Percentiles rank a stretch among this genome's conserved stretches.
Conservation (phyloP, 108 stramenopile species). For the Parmales sp. region DNA sequence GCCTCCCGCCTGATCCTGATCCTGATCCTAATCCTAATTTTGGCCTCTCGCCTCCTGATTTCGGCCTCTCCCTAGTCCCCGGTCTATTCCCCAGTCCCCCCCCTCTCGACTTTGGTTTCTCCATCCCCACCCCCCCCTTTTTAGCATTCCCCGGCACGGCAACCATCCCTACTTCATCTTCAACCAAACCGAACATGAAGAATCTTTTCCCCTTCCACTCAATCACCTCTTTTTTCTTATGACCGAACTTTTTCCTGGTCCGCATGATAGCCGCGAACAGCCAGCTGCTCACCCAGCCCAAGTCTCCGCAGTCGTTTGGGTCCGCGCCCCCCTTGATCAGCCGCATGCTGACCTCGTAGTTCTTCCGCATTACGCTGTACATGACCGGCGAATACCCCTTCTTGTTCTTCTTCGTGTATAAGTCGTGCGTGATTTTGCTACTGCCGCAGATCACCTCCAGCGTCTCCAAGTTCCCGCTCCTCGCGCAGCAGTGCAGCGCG, state of each 20-base stretch:
- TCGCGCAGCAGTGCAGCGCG: neutral
- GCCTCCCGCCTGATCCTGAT: too few relatives aligned
- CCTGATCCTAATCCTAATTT: too few relatives aligned
- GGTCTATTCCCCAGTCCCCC: too few relatives aligned
- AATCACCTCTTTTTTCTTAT: neutral
- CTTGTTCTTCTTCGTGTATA: constrained; percentile 6
- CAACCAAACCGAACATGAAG: neutral
- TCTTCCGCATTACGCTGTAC: neutral
- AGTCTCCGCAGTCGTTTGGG: neutral
- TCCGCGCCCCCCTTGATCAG: neutral
- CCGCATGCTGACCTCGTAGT: neutral
- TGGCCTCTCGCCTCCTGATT: too few relatives aligned
- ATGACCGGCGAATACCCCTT: neutral
- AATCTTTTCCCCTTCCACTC: constrained; percentile 5
- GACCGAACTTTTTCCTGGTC: neutral
- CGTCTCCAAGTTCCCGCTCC: neutral
- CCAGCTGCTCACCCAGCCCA: neutral
- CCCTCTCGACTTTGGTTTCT: too few relatives aligned
- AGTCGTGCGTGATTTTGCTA: neutral
- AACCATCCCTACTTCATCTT: too few relatives aligned
- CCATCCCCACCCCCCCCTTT: too few relatives aligned
- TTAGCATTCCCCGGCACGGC: too few relatives aligned
- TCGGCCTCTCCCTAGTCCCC: too few relatives aligned
- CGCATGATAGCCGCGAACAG: neutral
- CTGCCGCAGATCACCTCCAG: neutral